phyloP scores from a whole-genome alignment of 2,329 filamentous ascomycete species.

The Lasiodiplodia gonubiensis region DNA sequence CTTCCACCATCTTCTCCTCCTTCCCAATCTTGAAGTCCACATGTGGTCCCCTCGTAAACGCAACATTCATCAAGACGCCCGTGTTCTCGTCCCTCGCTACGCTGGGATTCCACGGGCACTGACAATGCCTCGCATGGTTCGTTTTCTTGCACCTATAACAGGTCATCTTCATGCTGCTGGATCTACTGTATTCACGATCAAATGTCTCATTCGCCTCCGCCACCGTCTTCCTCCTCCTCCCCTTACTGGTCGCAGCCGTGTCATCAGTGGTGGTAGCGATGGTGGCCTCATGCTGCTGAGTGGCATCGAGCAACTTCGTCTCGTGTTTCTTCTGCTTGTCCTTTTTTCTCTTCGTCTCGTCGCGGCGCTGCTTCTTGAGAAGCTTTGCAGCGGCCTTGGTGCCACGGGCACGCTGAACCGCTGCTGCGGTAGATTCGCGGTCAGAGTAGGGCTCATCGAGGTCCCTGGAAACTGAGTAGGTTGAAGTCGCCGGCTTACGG shows the following conservation, averaged over 20 bases:
- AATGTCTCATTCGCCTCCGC: constrained; percentile 4
- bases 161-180: background rate
- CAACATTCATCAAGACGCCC: background rate
- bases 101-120: constrained; percentile 8
- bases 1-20: background rate
- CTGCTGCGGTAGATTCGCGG: background rate
- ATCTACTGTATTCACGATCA: background rate
- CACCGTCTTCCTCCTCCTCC: background rate
- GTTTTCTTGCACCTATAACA: constrained; percentile 5
- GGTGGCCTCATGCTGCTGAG: too few species aligned
- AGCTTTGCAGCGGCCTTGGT: background rate
- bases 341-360: background rate
- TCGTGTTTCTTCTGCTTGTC: background rate
- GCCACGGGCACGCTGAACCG: background rate
- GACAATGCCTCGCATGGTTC: background rate
- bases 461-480: background rate
- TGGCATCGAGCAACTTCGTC: background rate
- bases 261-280: background rate
- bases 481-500: background rate
- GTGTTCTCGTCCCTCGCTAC: background rate
- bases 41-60: background rate
- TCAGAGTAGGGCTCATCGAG: background rate
- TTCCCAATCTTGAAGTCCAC: background rate
- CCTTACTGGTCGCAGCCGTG: too few species aligned
- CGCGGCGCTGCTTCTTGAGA: background rate